Evolutionary conservation across 257 asterid species (phyloP).

Genomic region (Penstemon newberryi): DNA sequence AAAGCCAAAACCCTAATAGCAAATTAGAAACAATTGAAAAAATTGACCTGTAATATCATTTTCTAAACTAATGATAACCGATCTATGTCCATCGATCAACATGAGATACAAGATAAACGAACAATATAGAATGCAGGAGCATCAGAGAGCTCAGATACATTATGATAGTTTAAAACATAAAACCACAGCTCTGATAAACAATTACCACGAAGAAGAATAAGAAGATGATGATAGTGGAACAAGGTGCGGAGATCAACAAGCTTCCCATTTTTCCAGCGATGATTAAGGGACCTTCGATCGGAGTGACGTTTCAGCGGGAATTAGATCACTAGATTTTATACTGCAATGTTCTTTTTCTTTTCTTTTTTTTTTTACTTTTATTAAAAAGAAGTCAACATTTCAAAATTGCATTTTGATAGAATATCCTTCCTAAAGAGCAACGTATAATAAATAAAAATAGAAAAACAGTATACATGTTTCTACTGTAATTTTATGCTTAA

Average conservation of each 20-base stretch:
- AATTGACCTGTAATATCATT: neutral
- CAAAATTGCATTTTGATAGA: no score
- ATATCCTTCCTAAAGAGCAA: no score
- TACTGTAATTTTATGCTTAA: no score
- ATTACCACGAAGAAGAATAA: neutral
- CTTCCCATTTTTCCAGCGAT: neutral
- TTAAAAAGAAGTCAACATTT: no score
- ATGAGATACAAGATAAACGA: slow-evolving; percentile 8
- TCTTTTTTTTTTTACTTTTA: no score
- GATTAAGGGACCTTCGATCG: neutral
- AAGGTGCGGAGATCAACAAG: neutral
- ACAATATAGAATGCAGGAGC: slow-evolving; percentile 13
- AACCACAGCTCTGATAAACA: neutral
- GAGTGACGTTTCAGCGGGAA: neutral
- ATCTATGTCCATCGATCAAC: neutral
- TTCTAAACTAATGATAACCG: neutral
- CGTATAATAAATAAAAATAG: no score
- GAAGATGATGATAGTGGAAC: neutral
- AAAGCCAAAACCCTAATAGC: neutral
- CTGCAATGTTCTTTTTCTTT: no score
- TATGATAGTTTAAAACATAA: neutral
- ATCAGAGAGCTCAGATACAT: slow-evolving; percentile 10
- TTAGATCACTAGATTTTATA: neutral
- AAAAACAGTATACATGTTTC: no score
- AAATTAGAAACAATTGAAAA: neutral